Evolutionary conservation across 108 stramenopile genomes (phyloP).

Genomic region (Skeletonema costatum): DNA sequence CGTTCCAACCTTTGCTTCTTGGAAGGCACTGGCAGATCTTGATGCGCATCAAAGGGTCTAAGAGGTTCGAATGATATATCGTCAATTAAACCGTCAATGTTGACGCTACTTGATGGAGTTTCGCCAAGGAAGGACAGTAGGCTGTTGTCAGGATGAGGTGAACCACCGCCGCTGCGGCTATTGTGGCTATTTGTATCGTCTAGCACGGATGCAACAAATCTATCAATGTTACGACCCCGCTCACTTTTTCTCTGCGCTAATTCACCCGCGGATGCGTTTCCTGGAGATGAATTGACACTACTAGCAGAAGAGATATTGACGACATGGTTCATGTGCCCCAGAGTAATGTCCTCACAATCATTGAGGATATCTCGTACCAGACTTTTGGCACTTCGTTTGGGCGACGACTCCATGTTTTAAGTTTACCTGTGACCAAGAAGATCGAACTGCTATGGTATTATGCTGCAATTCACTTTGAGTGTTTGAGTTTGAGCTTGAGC

Average conservation of each 20-base stretch:
- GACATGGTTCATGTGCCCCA: constrained; percentile 4
- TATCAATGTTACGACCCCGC: constrained; percentile 37
- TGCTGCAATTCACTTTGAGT: background rate
- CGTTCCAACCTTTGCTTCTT: background rate
- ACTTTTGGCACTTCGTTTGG: constrained; percentile 14
- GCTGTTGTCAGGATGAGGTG: constrained; percentile 19
- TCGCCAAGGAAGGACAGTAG: constrained; percentile 5
- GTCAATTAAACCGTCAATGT: constrained; percentile 13
- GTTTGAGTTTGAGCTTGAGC: background rate
- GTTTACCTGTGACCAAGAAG: background rate
- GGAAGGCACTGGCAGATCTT: background rate
- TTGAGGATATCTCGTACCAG: constrained; percentile 18
- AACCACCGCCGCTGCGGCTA: background rate
- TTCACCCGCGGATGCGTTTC: background rate
- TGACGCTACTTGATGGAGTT: background rate
- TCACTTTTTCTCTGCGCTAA: background rate
- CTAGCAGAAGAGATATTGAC: constrained; percentile 5
- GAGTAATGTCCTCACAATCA: constrained; percentile 20
- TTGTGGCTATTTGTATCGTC: constrained; percentile 17
- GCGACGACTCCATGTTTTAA: constrained; percentile 1
- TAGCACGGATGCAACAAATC: constrained; percentile 40
- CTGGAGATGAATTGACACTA: constrained; percentile 18
- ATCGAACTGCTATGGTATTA: background rate
- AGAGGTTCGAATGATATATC: constrained; percentile 42
- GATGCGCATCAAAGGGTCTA: constrained; percentile 29